These are phyloP conservation scores for Fistulinella cinereoalba DNA, from an alignment of 1,284 basidiomycete genomes.

Conservation along the genomic window DNA sequence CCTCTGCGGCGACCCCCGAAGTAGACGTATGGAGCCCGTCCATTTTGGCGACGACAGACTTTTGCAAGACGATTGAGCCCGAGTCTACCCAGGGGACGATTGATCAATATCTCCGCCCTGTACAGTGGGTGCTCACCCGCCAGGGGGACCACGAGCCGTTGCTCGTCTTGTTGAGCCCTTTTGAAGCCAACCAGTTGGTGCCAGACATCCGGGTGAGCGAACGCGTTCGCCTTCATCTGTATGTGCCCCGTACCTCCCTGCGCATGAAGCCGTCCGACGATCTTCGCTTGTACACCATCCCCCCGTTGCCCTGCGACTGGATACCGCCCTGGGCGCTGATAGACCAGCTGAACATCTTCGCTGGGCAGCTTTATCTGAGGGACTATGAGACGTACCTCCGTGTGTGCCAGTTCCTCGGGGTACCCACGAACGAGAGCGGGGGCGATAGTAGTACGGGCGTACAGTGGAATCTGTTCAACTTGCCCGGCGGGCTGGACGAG, in stretches of 20 bases:
- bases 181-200: background rate
- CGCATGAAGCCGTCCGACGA: slow-evolving; percentile 1
- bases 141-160: background rate
- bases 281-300: background rate
- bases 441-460: background rate
- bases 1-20: background rate
- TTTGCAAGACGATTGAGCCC: background rate
- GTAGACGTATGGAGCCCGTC: background rate
- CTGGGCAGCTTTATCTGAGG: background rate
- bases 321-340: background rate
- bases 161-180: background rate
- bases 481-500: background rate
- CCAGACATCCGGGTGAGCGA: background rate
- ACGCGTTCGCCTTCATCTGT: background rate
- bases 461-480: background rate
- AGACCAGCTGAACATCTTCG: background rate
- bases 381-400: background rate
- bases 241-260: background rate
- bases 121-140: background rate
- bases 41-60: background rate
- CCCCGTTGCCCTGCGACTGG: background rate
- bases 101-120: background rate
- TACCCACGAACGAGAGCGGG: background rate
- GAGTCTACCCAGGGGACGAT: background rate
- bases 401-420: background rate